A percentile compares a stretch with the other conserved stretches of the same genome.
These are phyloP conservation scores for Phanerodontia chrysosporium DNA, from an alignment of 768 basidiomycete genomes.

Conservation along the genomic window DNA sequence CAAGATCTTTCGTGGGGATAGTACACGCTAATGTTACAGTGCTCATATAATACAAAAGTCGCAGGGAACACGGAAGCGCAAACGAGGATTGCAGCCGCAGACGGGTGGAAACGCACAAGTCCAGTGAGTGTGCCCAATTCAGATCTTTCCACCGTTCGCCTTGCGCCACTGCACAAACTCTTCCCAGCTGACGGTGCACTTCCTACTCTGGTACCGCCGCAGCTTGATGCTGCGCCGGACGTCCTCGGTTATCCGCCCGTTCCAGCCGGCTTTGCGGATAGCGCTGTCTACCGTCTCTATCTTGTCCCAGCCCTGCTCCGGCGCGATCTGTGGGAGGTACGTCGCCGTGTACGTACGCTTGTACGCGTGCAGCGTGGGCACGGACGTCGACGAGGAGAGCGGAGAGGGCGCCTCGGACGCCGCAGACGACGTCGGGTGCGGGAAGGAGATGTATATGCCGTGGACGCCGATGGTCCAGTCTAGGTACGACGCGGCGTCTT, in stretches of 20 bases:
- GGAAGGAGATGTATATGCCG: slow-evolving; percentile 87
- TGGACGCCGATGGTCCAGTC: slow-evolving; percentile 93
- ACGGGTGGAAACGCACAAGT: neutral
- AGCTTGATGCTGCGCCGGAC: slow-evolving; percentile 71
- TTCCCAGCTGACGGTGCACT: slow-evolving; percentile 64
- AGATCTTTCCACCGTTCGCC: slow-evolving; percentile 38
- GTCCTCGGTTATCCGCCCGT: slow-evolving; percentile 76
- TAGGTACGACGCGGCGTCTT: slow-evolving; percentile 76
- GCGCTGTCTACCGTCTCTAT: slow-evolving; percentile 87
- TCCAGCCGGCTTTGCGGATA: slow-evolving; percentile 92
- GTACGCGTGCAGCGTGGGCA: slow-evolving; percentile 46
- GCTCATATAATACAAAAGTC: neutral
- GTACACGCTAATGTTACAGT: slow-evolving; percentile 9
- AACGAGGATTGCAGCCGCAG: neutral
- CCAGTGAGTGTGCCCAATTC: slow-evolving; percentile 3
- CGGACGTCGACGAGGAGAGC: slow-evolving; percentile 57
- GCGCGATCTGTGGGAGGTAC: slow-evolving; percentile 89
- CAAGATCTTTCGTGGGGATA: neutral
- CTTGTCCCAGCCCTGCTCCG: slow-evolving; percentile 93
- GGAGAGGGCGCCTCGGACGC: slow-evolving; percentile 69
- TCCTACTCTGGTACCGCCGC: slow-evolving; percentile 77
- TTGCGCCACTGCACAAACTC: slow-evolving; percentile 77
- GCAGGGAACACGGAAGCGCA: slow-evolving; percentile 4
- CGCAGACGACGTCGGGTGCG: slow-evolving; percentile 57
- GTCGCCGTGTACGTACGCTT: slow-evolving; percentile 75